Base-by-base conservation (phyloP, 148 eudicot genomes). In the Camellia lanceoleosa region DNA sequence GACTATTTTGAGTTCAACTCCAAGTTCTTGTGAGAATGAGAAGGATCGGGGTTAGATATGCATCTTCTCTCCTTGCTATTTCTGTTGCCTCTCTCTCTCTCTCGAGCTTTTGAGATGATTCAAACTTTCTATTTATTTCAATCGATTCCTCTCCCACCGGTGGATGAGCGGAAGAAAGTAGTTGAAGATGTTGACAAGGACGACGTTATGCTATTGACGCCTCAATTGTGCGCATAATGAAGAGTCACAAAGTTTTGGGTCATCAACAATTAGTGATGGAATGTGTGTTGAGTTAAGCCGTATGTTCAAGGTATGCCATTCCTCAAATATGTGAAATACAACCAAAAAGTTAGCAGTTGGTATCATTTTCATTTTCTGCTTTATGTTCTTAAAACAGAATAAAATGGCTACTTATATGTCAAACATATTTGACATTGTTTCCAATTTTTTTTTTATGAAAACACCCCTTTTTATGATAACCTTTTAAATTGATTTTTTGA, bases 111-210 rank as follows among this genome's bases (percentile, higher is more conserved):
- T 30, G 38, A 30, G 38, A 30, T 30, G 38, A 30, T 30, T 30
- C 38, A 30, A 30, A 30, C 38, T 30, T 30, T 30, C 0, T 30
- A 30, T 30, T 30, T 30, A 30, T 30, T 30, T 30, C 38, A 30
- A 30, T 30, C 38, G 38, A 30, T 84, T 30, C 86, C 86, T 77
- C 76, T 80, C 19, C 86, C 83, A 3, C 81, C 80, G 0, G 80
- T 80, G 65, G 86, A 84, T 46, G 83, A 84, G 67, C 71, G 80
- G 76, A 84, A 77, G 62, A 84, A 66, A 69, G 74, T 80, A 41
- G 83, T 77, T 13, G 86, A 84, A 80, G 83, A 84, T 73, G 86
- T 84, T 59, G 86, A 80, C 81, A 80, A 84, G 66, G 86, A 81
- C 66, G 84, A 47, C 83, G 83, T 56, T 80, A 84, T 73, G 80